Evolutionary conservation across 2,329 filamentous ascomycete genomes (phyloP).

Genomic region (Sordariomycetes sp.): DNA sequence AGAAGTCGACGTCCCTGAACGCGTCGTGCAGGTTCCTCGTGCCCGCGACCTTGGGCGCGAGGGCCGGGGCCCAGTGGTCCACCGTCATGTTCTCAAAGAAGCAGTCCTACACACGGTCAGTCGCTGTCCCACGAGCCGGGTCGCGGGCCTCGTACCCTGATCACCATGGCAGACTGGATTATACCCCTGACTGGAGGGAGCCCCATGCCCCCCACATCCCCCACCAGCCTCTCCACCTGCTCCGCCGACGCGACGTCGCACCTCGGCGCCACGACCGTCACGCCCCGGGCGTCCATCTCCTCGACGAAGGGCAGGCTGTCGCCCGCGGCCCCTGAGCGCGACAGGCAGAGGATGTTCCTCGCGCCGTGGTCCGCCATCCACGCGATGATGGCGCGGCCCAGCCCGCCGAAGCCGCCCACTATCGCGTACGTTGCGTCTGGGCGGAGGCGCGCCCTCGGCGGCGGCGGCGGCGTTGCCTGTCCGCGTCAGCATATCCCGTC

Average conservation of each 20-base stretch:
- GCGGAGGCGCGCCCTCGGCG: background rate
- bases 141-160: constrained; percentile 6
- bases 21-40: constrained; percentile 14
- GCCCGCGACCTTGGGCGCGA: constrained; percentile 20
- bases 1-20: constrained; percentile 20
- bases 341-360: constrained; percentile 15
- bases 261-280: background rate
- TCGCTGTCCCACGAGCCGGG: no score
- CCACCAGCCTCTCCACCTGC: background rate
- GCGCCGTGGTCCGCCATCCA: constrained; percentile 11
- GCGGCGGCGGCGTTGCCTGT: background rate
- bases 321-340: constrained; percentile 12
- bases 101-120: constrained; percentile 12
- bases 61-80: constrained; percentile 11
- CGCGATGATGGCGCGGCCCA: constrained; percentile 10
- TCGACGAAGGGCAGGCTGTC: background rate
- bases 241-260: background rate
- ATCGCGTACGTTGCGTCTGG: constrained; percentile 8
- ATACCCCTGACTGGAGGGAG: constrained; percentile 13
- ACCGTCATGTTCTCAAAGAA: constrained; percentile 14
- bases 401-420: constrained; percentile 12
- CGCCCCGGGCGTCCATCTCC: background rate
- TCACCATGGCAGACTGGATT: constrained; percentile 15
- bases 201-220: background rate
- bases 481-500: background rate